Base-by-base conservation (phyloP, 2,329 filamentous ascomycete species). In the Arthrobotrys entomopaga region DNA sequence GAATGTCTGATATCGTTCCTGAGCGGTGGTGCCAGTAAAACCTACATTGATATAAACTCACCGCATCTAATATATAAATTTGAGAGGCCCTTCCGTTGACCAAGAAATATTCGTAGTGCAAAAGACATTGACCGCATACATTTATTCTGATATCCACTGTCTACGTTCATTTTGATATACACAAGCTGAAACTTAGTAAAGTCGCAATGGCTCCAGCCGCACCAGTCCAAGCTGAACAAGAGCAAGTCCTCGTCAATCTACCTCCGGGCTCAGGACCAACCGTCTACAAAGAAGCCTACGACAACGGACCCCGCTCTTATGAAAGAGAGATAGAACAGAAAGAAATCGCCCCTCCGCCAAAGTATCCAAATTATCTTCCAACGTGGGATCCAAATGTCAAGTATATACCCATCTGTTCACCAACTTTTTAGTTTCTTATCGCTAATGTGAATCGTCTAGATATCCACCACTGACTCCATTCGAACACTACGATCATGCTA, bases 321-420 rank as follows among this genome's bases (percentile, higher is more conserved):
- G 50, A 74, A 22, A 61, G 38, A n/a, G 69, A 74, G 40, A 57
- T 74, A n/a, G 29, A 26, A 7, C 40, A 63, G 19, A 74, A 74
- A n/a, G 50, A 74, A 40, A 53, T 8, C n/a, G 69, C 42, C 15
- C 61, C 84, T 15, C 84, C 86, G 8, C 85, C 86, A 4, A 84
- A 87, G 79, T 93, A 91, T 77, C 88, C 88, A 2, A 84, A 92
- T 79, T 93, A 93, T 80, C 85, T 92, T 7, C 90, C 90, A 1
- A 88, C 87, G 1, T 92, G 89, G 89, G 85, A 90, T 78, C 69
- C 69, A 0, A 84, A 85, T 46, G 84, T 87, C 76, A 86, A 88
- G 81, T 85, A 84, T 82, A 77, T 60, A 65, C 65, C 13, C n/a
- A n/a, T 19, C 16, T 7, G 6, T 46, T 19, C 13, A n/a, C 2